Evolutionary conservation across 2,329 filamentous ascomycete species (phyloP), one percentile per base, ranked within the genome.

Genomic region (Ophiocordyceps unilateralis): DNA sequence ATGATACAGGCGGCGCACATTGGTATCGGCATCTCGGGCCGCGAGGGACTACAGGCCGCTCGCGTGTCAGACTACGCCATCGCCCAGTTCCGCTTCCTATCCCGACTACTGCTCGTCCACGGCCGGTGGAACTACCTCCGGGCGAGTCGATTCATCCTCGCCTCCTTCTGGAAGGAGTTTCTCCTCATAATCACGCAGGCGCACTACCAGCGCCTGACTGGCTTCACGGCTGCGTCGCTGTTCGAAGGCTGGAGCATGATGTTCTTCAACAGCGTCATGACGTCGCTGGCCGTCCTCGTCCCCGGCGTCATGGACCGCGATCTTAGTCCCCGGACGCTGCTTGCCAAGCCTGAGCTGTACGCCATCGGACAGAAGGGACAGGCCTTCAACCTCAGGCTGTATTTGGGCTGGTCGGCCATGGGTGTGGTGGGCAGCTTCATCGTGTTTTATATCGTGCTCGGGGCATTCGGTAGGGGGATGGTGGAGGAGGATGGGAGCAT

Each of bases 291-390:
- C 36, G 83, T 91, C 21, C 93, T 96, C 48, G 82, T 91, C 53
- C 74, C 93, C 48, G 89, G 87, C 11, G 81, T 94, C n/a, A 93
- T 91, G 63, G 88, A 94, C 55, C 86, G 94, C 57, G 89, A 96
- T 55, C 70, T 96, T 2, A 67, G 72, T 4, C 81, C 87, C 0
- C 76, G 85, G 28, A 95, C 89, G 0, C 68, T 96, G 2, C 69
- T 96, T n/a, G 89, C 89, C 0, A 81, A 94, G 0, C 89, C 89
- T 0, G 89, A 96, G 58, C 70, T 96, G 2, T 96, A 96, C 59
- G 76, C 78, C 10, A 83, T 81, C 48, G 86, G 87, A 4, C 86
- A 91, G 61, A 72, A 72, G 19, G 73, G 74, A 47, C 65, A 60
- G 49, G 85, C 81, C 0, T 79, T 94, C 56, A 89, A 89, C 54